These are phyloP conservation scores for Pinus albicaulis DNA, from an alignment of 75 land plant species.

Conservation along the genomic window DNA sequence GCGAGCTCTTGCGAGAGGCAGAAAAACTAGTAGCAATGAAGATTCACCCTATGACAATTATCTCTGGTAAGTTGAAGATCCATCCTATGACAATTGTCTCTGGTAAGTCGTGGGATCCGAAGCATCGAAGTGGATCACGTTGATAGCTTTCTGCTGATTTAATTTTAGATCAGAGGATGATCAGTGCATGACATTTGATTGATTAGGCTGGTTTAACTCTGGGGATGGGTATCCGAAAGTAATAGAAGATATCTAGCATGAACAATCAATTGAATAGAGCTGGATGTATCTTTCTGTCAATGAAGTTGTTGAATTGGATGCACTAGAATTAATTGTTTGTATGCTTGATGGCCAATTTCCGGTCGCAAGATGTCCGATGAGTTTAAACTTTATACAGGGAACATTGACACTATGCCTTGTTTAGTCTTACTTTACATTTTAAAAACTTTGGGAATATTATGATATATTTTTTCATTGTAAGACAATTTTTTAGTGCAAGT, in stretches of 20 bases:
- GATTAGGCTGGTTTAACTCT: not conserved
- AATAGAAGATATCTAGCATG: not conserved
- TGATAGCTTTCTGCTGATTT: not conserved
- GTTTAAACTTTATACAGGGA: not conserved
- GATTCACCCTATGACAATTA: constrained; percentile 98
- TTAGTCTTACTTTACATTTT: not conserved
- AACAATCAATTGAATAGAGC: not conserved
- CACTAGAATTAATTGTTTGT: not conserved
- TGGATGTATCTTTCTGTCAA: not conserved
- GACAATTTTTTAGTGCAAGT: not conserved
- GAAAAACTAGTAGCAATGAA: constrained; percentile 80
- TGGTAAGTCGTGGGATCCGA: constrained; percentile 35
- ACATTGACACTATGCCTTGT: not conserved
- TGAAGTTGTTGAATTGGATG: not conserved
- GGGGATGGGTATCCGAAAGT: not conserved
- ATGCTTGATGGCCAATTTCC: not conserved
- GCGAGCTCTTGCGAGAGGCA: constrained; percentile 91
- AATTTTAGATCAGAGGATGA: not conserved
- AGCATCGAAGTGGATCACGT: not conserved
- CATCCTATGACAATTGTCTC: constrained; percentile 99
- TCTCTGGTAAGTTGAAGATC: constrained; percentile 80
- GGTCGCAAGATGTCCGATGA: not conserved
- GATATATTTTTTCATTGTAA: not conserved
- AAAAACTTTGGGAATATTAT: not conserved
- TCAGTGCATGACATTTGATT: not conserved